These are phyloP conservation scores for Cryoendolithus antarcticus DNA, from an alignment of 2,329 filamentous ascomycete genomes.

Conservation along the genomic window DNA sequence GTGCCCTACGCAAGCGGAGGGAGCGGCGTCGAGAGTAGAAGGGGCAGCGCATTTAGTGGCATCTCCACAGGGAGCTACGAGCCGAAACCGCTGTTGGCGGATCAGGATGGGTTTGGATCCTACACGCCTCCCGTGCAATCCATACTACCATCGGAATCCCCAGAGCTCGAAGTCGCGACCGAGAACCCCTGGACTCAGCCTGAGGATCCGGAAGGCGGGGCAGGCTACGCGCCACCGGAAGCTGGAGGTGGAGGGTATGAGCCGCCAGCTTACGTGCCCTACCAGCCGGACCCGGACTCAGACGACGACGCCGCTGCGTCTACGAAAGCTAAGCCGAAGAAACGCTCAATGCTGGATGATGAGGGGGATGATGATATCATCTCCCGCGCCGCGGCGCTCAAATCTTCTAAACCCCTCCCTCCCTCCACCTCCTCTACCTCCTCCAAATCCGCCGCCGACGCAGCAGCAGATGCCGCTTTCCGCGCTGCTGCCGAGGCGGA, in stretches of 20 bases:
- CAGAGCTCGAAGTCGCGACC: neutral
- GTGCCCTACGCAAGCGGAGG: constrained; percentile 12
- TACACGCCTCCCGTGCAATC: neutral
- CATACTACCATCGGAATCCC: neutral
- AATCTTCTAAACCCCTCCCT: constrained; percentile 29
- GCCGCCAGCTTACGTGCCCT: constrained; percentile 37
- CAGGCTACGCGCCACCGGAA: constrained; percentile 5
- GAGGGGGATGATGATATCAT: constrained; percentile 50
- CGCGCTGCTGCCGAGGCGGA: constrained; percentile 65
- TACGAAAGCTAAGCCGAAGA: constrained; percentile 41
- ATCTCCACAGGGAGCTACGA: constrained; percentile 16
- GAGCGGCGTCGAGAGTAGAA: too few relatives aligned
- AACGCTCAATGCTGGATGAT: constrained; percentile 69
- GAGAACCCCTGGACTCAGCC: neutral
- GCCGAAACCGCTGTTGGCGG: constrained; percentile 16
- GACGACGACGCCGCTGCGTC: constrained; percentile 35
- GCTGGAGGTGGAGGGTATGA: constrained; percentile 22
- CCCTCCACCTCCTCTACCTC: constrained; percentile 40
- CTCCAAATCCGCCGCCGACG: constrained; percentile 38
- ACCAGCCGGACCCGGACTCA: constrained; percentile 39
- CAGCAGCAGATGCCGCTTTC: constrained; percentile 75
- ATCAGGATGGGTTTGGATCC: constrained; percentile 10
- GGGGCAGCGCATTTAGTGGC: constrained; percentile 3
- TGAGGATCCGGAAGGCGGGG: constrained; percentile 3
- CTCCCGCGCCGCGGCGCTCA: constrained; percentile 37